Base-by-base conservation (phyloP, 2,329 filamentous ascomycete genomes). In the Metarhizium humberi region DNA sequence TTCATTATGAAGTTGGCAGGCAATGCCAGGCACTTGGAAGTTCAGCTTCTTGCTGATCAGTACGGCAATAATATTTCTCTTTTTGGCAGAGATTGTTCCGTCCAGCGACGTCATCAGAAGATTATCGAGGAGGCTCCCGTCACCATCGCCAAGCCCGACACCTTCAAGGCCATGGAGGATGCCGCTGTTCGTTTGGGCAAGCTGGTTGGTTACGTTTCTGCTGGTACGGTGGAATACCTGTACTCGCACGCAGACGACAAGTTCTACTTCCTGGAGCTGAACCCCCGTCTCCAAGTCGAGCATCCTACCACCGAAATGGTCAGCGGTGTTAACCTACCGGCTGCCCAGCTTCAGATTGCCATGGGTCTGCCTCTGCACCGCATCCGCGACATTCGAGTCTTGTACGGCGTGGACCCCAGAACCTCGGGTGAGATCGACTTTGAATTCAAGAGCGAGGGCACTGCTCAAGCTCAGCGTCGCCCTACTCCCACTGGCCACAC, bases 1-100 rank as follows among this genome's bases (percentile, higher is more conserved):
- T 99, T 99, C 81, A 95, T 99, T 77, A 99, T 99, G 94, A 96
- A 99, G 84, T 79, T 99, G 60, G 94, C 94, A 51, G 94, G 92
- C 64, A 96, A 95, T 69, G 94, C 94, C 45, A 82, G 94, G 63
- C 94, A 99, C 81, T 78, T 99, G 75, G 94, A 99, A 75, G 95
- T 99, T 56, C 94, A 99, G 76, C 79, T 99, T 61, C 80, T 99
- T 54, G 95, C 94, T 61, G 95, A 99, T 78, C 91, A 99, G 80
- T 99, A 99, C 72, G 94, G 95, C 69, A 96, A 99, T 83, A 97
- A 97, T 77, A 96, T 99, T 70, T 99, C 94, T 8, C 85, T 99
- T 52, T 99, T 97, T 66, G 94, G 94, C 68, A 87, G 94, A 84
- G 94, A 99, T 78, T 99, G 94, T 72, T 99, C 94, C 63, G 94